These are phyloP conservation scores for Chalciporus chontae DNA, from an alignment of 768 basidiomycete species.

Conservation along the genomic window DNA sequence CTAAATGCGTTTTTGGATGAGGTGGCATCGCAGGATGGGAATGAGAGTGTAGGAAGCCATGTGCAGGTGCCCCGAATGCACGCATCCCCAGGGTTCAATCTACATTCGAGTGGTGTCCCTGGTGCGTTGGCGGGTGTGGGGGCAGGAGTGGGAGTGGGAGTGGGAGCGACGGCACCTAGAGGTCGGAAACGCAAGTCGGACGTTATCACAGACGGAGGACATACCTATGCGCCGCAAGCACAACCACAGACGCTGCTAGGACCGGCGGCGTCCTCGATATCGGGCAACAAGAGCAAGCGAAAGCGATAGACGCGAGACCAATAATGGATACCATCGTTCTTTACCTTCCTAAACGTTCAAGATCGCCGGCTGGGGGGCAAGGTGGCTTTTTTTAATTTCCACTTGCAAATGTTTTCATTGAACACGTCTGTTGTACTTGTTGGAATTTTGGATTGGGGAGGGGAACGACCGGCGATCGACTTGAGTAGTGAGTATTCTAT, in stretches of 20 bases:
- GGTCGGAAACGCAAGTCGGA: constrained; percentile 43
- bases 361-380: neutral
- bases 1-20: constrained; percentile 44
- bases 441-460: neutral
- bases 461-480: neutral
- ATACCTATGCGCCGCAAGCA: neutral
- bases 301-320: constrained; percentile 23
- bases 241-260: neutral
- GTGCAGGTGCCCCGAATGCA: neutral
- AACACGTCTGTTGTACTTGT: neutral
- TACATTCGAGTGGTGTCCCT: neutral
- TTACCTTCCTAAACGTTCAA: neutral
- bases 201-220: constrained; percentile 15
- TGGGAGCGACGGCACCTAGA: neutral
- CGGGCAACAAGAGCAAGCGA: constrained; percentile 24
- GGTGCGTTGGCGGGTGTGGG: neutral
- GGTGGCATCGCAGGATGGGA: constrained; percentile 34
- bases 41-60: neutral
- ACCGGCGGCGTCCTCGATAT: constrained; percentile 1
- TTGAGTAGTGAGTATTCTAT: neutral
- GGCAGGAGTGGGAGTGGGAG: neutral
- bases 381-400: neutral
- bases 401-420: neutral
- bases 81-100: constrained; percentile 7
- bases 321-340: neutral